Base-by-base conservation (phyloP, 2,329 filamentous ascomycete genomes). In the Pyrenophora teres region DNA sequence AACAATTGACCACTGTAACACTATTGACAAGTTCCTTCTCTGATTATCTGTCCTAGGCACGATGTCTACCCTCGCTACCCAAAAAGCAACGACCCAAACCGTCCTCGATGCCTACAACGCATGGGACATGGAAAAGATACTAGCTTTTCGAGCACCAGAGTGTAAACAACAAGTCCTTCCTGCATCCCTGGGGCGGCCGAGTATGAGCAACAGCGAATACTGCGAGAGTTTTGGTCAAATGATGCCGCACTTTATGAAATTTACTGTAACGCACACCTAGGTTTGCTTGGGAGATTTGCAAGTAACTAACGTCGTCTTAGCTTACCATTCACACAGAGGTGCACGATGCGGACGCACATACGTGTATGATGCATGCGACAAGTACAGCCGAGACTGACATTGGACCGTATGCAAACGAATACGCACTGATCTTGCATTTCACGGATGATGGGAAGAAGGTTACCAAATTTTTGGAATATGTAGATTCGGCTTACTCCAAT, bases 61-160 rank as follows among this genome's bases (percentile, higher is more conserved):
- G 12, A 44, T 44, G 41, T 44, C 41, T n/a, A 18, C 41, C 19
- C 50, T 52, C 25, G 39, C 40, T 3, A 9, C 44, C 13, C 50
- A 52, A 33, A 43, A 48, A 25, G 30, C 23, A 10, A 52, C 50
- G 30, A 27, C 50, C 7, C 33, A 37, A 44, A 30, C 32, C n/a
- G 37, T 52, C 42, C 7, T 52, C 19, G 49, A 41, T 27, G 49
- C 37, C 3, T 52, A 46, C 43, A 46, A 52, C 23, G 49, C 42
- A 4, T 52, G 49, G 49, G 49, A 52, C 23, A 32, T 52, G 2
- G 37, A 46, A 4, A 19, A 30, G 12, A 48, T 52, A 32, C 12
- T 52, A 12, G 50, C 25, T 18, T 48, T 23, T 27, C 50, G 50
- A 21, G 6, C 44, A 5, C 43, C 50, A 36, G 40, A 52, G 19